Percentiles rank a stretch among this genome's conserved stretches.
These are phyloP conservation scores for Rhododendron ovatum DNA, from an alignment of 148 eudicot genomes.

Conservation along the genomic window DNA sequence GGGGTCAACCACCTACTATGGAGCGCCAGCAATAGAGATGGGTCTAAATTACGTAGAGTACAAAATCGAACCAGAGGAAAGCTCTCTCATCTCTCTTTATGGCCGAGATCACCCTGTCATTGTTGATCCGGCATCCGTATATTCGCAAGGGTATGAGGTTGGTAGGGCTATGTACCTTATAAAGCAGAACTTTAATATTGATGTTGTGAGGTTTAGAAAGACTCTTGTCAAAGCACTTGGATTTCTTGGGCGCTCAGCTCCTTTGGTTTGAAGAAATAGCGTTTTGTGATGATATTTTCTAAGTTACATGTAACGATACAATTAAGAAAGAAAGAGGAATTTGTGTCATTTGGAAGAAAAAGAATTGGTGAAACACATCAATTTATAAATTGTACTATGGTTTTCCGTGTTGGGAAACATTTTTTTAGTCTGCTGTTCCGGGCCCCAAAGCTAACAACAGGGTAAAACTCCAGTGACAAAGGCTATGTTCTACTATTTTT, in stretches of 20 bases:
- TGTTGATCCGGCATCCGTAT: not conserved
- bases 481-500: too few species aligned
- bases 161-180: constrained; percentile 42
- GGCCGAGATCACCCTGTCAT: too few species aligned
- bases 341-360: not conserved
- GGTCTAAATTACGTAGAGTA: constrained; percentile 12
- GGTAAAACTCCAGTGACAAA: too few species aligned
- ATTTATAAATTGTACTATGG: not conserved
- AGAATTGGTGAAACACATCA: not conserved
- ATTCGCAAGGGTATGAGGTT: constrained; percentile 7
- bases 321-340: not conserved
- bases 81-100: too few species aligned
- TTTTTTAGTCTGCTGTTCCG: too few species aligned
- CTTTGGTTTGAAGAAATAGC: not conserved
- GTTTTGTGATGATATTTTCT: not conserved
- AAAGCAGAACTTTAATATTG: constrained; percentile 41
- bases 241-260: not conserved
- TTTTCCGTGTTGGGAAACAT: too few species aligned
- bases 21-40: constrained; percentile 35
- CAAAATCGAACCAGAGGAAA: too few species aligned
- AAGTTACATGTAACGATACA: not conserved
- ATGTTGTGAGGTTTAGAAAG: constrained; percentile 35
- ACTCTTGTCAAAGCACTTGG: not conserved
- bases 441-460: too few species aligned
- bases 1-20: constrained; percentile 35